A percentile compares a stretch with the other conserved stretches of the same genome.
phyloP scores from a whole-genome alignment of 768 basidiomycete genomes.

The Phanerochaete carnosa region DNA sequence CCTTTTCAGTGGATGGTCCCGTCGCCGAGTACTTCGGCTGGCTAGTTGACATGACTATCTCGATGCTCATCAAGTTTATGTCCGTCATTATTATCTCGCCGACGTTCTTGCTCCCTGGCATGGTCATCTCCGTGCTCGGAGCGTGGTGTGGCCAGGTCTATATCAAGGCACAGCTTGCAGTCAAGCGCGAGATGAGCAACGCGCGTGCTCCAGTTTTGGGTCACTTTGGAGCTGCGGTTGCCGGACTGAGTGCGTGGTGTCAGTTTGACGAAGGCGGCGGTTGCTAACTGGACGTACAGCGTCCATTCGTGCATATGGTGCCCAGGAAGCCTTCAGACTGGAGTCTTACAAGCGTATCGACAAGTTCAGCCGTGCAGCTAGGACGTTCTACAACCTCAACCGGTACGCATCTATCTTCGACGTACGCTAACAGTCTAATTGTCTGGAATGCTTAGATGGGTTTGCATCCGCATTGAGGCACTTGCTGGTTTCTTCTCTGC shows the following conservation, averaged over 20 bases:
- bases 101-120: slow-evolving; percentile 36
- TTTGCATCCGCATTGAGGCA: slow-evolving; percentile 51
- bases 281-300: slow-evolving; percentile 17
- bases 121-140: slow-evolving; percentile 34
- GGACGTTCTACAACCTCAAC: slow-evolving; percentile 47
- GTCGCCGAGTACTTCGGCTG: slow-evolving; percentile 23
- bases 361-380: slow-evolving; percentile 38
- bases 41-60: slow-evolving; percentile 29
- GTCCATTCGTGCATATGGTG: slow-evolving; percentile 56
- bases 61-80: slow-evolving; percentile 33
- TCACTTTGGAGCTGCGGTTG: slow-evolving; percentile 49
- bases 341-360: slow-evolving; percentile 47
- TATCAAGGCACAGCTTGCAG: slow-evolving; percentile 51
- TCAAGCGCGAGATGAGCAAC: slow-evolving; percentile 56
- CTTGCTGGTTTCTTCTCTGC: slow-evolving; percentile 51
- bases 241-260: slow-evolving; percentile 32
- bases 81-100: slow-evolving; percentile 37
- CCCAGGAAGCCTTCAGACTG: slow-evolving; percentile 38
- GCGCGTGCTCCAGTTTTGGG: slow-evolving; percentile 46
- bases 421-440: neutral
- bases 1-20: slow-evolving; percentile 32
- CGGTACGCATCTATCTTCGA: slow-evolving; percentile 25
- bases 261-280: neutral
- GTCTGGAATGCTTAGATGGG: slow-evolving; percentile 33
- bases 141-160: slow-evolving; percentile 46